phyloP scores from a whole-genome alignment of 257 asterid genomes.

The Apocynum venetum region DNA sequence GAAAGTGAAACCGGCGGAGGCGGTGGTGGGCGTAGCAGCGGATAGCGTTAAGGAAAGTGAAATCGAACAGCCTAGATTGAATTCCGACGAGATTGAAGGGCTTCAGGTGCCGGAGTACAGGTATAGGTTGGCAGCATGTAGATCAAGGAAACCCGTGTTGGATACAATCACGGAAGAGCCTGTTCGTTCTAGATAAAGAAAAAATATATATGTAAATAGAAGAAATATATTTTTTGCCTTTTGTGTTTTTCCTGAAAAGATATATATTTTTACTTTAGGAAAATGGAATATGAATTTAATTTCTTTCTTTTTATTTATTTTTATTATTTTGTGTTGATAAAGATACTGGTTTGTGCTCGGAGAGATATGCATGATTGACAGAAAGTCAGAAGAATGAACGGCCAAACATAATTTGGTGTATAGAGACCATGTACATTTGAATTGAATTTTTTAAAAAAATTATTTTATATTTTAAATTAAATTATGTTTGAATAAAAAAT shows the following conservation, averaged over 20 bases:
- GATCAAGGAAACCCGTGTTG: slow-evolving; percentile 36
- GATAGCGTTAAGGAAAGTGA: not conserved
- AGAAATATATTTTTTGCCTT: not conserved
- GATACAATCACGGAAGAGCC: slow-evolving; percentile 41
- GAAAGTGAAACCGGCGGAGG: slow-evolving; percentile 23
- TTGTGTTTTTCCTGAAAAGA: no score
- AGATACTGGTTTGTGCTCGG: no score
- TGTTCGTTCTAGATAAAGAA: slow-evolving; percentile 20
- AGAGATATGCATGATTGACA: no score
- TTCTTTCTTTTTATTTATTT: no score
- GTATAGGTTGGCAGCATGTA: slow-evolving; percentile 22
- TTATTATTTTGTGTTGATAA: no score
- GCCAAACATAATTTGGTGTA: no score
- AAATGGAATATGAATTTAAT: not conserved
- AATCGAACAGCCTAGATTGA: slow-evolving; percentile 10
- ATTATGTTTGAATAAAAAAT: no score
- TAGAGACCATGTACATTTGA: no score
- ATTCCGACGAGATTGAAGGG: slow-evolving; percentile 19
- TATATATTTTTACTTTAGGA: no score
- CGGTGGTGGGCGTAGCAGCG: not conserved
- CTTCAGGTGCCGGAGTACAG: slow-evolving; percentile 13
- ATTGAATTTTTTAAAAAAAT: no score
- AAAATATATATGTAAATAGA: not conserved
- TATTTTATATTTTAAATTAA: no score
- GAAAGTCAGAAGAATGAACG: no score